Evolutionary conservation across 495 filamentous ascomycete genomes (phyloP).

Genomic region (Penicillium salamii): DNA sequence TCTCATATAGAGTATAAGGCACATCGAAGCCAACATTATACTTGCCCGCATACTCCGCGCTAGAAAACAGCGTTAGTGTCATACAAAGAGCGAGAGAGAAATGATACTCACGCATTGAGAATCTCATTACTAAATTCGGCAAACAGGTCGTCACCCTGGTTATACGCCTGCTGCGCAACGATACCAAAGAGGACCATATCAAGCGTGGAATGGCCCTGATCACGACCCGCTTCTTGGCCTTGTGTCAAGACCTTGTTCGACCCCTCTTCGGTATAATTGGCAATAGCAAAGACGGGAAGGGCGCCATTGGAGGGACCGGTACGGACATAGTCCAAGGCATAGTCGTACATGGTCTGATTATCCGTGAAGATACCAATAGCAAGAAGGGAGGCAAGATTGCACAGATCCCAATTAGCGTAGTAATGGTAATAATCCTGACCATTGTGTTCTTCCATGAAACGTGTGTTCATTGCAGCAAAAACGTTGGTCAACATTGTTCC

Average conservation of each 20-base stretch:
- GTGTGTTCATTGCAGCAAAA: conserved; percentile 34
- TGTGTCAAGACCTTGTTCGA: conserved; percentile 27
- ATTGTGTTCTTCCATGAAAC: conserved; percentile 33
- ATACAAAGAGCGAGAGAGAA: no score
- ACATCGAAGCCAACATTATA: conserved; percentile 44
- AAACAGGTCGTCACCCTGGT: conserved; percentile 42
- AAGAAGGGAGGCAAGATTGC: conserved; percentile 37
- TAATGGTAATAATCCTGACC: conserved; percentile 30
- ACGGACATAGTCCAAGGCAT: conserved; percentile 35
- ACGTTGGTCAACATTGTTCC: conserved; percentile 28
- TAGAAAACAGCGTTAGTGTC: conserved; percentile 6
- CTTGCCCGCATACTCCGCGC: conserved; percentile 40
- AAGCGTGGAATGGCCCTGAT: conserved; percentile 43
- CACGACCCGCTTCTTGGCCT: conserved; percentile 42
- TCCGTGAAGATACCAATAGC: conserved; percentile 41
- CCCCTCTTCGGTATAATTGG: conserved; percentile 9
- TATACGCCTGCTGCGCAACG: conserved; percentile 39
- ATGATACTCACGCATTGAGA: conserved; percentile 27
- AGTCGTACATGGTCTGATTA: conserved; percentile 37
- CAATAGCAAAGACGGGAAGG: conserved; percentile 11
- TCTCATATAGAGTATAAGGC: conserved; percentile 38
- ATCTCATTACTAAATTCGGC: conserved; percentile 30
- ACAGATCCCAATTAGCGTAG: conserved; percentile 48
- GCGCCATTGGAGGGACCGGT: conserved; percentile 35
- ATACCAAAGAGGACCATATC: conserved; percentile 36